Base-by-base conservation (phyloP, 2,329 filamentous ascomycete species). In the Capronia epimyces region DNA sequence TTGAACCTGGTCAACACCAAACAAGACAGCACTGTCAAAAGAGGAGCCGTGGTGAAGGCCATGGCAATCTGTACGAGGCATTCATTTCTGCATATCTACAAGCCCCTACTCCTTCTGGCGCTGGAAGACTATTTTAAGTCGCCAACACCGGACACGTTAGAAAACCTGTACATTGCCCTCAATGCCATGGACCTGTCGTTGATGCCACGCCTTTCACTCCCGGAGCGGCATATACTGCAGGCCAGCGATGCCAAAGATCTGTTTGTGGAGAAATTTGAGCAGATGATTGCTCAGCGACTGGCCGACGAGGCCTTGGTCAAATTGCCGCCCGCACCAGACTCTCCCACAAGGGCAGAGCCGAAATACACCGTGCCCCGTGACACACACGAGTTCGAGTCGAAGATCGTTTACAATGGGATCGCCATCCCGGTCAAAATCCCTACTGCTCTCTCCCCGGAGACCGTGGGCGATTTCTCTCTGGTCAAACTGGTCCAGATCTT, bases 21-120 rank as follows among this genome's bases (percentile, higher is more conserved):
- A 69, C 89, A 95, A 67, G 93, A 98, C 73, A 91, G 52, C 24
- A 55, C 55, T 3, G 59, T 55, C 46, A 62, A 60, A 25, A 84
- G 93, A 78, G 93, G 93, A 52, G 93, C 93, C 16, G 79, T 96
- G 43, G 91, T 97, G 52, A 97, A 97, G 67, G 89, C 93, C 36
- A 98, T 98, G 93, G 93, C 93, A 24, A 96, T 98, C 61, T 98
- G 93, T 74, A 98, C 93, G 6, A 79, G 93, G 37, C 93, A 98
- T 74, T 90, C 93, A 2, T 98, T 98, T 69, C 73, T 98, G 60
- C 93, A 98, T 70, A 98, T 98, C 58, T 98, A 98, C 75, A 98
- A 98, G 87, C 93, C 93, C 22, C 77, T 98, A 32, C 76, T 98
- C 45, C 75, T 98, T 31, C 73, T 98, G 37, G 93, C 93, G 0